phyloP scores from a whole-genome alignment of 371 early-diverging fungal species.

The Mortierella sp. region DNA sequence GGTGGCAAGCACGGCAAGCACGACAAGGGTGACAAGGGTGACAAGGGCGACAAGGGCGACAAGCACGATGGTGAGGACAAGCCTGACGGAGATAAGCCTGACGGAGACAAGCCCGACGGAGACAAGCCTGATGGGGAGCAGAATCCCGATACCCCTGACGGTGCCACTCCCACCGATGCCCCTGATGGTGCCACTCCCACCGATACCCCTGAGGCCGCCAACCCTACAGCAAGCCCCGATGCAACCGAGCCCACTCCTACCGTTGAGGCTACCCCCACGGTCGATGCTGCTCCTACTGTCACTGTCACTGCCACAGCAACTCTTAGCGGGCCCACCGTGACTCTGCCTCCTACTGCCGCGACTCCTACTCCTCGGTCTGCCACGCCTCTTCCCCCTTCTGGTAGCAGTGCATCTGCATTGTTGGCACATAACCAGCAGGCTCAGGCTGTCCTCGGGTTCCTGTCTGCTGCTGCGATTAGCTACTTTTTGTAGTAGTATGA shows the following conservation, averaged over 20 bases:
- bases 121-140: not conserved
- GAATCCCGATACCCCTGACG: not conserved
- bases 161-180: not conserved
- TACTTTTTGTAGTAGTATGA: conserved; percentile 18
- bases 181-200: not conserved
- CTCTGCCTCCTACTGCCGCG: not conserved
- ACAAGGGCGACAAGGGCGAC: not conserved
- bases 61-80: conserved; percentile 10
- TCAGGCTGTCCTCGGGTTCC: conserved; percentile 16
- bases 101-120: not conserved
- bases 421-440: not conserved
- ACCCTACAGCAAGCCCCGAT: not conserved
- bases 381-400: conserved; percentile 17
- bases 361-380: conserved; percentile 9
- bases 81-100: conserved; percentile 2
- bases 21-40: not conserved
- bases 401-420: not conserved
- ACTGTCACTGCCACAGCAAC: not conserved
- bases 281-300: not conserved
- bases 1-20: not conserved
- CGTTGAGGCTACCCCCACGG: not conserved
- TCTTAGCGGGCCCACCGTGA: not conserved
- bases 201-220: not conserved
- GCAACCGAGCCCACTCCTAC: not conserved
- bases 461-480: conserved; percentile 19